These are phyloP conservation scores for Puccinia novopanici DNA, from an alignment of 1,284 basidiomycete species.

Conservation along the genomic window DNA sequence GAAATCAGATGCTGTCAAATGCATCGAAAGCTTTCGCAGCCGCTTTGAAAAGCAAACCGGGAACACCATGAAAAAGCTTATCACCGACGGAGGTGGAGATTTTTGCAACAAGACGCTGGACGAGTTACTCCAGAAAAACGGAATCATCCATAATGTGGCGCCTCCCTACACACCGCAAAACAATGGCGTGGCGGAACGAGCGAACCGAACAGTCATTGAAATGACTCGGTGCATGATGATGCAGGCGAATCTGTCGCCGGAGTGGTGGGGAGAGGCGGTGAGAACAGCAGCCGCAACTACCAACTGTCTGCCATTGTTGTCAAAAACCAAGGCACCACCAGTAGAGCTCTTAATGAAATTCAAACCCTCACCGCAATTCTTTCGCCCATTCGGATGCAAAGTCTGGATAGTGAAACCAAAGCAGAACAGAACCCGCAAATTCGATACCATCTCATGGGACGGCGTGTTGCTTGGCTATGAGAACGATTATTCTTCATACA, in stretches of 20 bases:
- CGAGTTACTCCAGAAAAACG: background rate
- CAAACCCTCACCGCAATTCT: background rate
- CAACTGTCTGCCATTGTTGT: background rate
- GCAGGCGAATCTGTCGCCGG: background rate
- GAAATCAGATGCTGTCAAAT: no score
- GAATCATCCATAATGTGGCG: background rate
- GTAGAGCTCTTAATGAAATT: background rate
- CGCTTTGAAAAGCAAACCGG: background rate
- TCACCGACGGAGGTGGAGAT: background rate
- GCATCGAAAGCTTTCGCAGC: no score
- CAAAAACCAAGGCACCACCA: background rate
- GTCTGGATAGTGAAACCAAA: background rate
- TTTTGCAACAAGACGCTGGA: no score
- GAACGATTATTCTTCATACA: background rate
- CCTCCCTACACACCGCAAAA: constrained; percentile 1
- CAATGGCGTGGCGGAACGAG: background rate
- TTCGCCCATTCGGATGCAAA: background rate
- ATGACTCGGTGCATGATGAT: background rate
- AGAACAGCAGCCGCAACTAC: background rate
- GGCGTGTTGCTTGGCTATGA: constrained; percentile 14
- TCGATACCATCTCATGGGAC: background rate
- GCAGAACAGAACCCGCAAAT: background rate
- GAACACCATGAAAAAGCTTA: background rate
- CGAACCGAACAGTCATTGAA: background rate
- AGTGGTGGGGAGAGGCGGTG: background rate